phyloP scores from a whole-genome alignment of 2,329 filamentous ascomycete genomes.

The Teratosphaeria viscida region DNA sequence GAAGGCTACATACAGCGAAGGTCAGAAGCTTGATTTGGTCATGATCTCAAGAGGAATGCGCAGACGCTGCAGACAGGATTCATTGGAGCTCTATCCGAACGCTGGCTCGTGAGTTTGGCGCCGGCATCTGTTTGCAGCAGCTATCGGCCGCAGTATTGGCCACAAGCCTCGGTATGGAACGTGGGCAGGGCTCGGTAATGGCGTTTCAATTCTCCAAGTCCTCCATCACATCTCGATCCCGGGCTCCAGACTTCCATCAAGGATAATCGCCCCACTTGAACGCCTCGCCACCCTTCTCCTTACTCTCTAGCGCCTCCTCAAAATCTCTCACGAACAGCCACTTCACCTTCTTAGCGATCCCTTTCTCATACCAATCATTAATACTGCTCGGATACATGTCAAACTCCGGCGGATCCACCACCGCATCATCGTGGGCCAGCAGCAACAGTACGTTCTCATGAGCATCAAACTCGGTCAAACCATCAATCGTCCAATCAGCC shows the following conservation, averaged over 20 bases:
- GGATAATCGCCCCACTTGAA: constrained; percentile 8
- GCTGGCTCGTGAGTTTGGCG: no score
- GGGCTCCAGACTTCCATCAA: not conserved
- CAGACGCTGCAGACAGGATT: not conserved
- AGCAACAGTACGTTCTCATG: constrained; percentile 23
- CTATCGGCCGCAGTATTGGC: no score
- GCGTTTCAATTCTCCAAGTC: no score
- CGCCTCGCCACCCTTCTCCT: constrained; percentile 11
- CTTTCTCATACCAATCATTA: constrained; percentile 23
- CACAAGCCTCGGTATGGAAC: no score
- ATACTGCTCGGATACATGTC: constrained; percentile 32
- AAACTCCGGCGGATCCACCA: constrained; percentile 18
- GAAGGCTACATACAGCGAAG: not conserved
- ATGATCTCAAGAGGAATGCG: not conserved
- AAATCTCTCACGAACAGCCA: constrained; percentile 43
- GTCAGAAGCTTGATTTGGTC: not conserved
- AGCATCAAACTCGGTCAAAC: constrained; percentile 23
- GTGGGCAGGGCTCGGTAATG: no score
- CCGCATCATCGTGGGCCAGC: constrained; percentile 23
- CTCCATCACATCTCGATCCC: no score
- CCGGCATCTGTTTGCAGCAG: no score
- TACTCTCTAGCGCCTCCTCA: constrained; percentile 29
- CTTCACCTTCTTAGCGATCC: constrained; percentile 17
- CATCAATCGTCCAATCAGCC: constrained; percentile 23
- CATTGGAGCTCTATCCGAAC: not conserved